phyloP scores from a whole-genome alignment of 2,329 filamentous ascomycete species.

The Calonectria pseudoreteaudii region DNA sequence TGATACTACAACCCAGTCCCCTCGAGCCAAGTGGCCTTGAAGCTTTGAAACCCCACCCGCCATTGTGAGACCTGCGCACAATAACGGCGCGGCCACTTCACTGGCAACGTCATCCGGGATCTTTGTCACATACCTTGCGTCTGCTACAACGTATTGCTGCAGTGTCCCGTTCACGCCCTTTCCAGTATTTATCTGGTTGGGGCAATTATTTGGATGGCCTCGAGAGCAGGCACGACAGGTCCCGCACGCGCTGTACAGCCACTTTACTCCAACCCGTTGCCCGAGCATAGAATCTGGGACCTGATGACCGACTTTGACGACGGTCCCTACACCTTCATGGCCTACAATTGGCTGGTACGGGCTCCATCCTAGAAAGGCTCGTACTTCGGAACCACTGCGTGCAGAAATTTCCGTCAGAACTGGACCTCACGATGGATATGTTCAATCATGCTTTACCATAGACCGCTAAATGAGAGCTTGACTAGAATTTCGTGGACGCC shows the following conservation, averaged over 20 bases:
- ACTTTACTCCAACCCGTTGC: conserved; percentile 56
- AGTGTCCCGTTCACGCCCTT: conserved; percentile 49
- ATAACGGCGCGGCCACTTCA: conserved; percentile 43
- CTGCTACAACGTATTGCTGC: conserved; percentile 46
- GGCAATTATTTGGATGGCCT: conserved; percentile 54
- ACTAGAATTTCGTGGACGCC: conserved; percentile 23
- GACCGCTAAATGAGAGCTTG: conserved; percentile 33
- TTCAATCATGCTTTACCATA: conserved; percentile 29
- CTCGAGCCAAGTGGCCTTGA: background rate
- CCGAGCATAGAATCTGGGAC: conserved; percentile 45
- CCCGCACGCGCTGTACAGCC: conserved; percentile 57
- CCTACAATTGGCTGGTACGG: conserved; percentile 42
- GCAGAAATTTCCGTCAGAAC: background rate
- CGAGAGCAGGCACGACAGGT: conserved; percentile 49
- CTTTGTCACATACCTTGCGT: conserved; percentile 42
- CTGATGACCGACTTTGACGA: conserved; percentile 44
- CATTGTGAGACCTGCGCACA: conserved; percentile 50
- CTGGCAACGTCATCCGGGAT: conserved; percentile 37
- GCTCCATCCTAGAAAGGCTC: conserved; percentile 45
- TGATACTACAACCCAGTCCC: conserved; percentile 47
- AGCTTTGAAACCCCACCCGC: conserved; percentile 41
- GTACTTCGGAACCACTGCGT: conserved; percentile 45
- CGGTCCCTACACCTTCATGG: conserved; percentile 47
- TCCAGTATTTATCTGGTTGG: conserved; percentile 55
- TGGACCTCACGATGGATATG: background rate